These are phyloP conservation scores for Beauveria caledonica DNA, from an alignment of 2,329 filamentous ascomycete genomes.

Conservation along the genomic window DNA sequence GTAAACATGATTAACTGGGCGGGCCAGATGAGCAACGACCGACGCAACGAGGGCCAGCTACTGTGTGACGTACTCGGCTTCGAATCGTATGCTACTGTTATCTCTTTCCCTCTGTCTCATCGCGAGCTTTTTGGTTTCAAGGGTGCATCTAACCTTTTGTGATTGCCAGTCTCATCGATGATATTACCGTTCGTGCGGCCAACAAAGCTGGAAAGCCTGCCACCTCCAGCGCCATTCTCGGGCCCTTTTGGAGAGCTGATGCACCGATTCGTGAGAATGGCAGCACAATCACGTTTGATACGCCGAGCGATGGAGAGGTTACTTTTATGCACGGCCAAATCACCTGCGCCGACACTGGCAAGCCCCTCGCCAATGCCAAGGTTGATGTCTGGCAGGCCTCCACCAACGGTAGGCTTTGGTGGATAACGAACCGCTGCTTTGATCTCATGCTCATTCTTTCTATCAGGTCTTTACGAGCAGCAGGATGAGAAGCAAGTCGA, in stretches of 20 bases:
- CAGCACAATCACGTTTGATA: conserved; percentile 51
- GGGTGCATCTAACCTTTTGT: not conserved
- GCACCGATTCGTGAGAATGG: conserved; percentile 64
- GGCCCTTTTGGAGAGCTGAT: conserved; percentile 74
- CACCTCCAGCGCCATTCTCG: conserved; percentile 72
- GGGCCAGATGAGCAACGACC: conserved; percentile 59
- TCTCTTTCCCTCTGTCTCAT: no score
- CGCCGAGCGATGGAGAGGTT: conserved; percentile 40
- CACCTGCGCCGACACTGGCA: conserved; percentile 48
- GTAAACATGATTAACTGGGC: conserved; percentile 51
- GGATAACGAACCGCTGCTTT: not conserved
- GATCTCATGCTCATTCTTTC: not conserved
- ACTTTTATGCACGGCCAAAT: conserved; percentile 57
- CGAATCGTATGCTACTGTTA: conserved; percentile 44
- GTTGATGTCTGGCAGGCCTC: conserved; percentile 76
- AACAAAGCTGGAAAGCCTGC: conserved; percentile 36
- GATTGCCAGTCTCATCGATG: conserved; percentile 53
- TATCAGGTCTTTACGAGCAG: conserved; percentile 54
- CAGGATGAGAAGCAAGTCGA: conserved; percentile 64
- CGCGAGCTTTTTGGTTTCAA: no score
- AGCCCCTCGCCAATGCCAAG: conserved; percentile 55
- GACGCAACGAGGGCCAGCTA: conserved; percentile 66
- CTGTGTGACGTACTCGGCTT: conserved; percentile 67
- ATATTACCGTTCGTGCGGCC: conserved; percentile 62
- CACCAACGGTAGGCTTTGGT: conserved; percentile 48